A percentile compares a stretch with the other conserved stretches of the same genome.
These are phyloP conservation scores for Clavispora asparagi DNA, from an alignment of 805 yeast genomes.

Conservation along the genomic window DNA sequence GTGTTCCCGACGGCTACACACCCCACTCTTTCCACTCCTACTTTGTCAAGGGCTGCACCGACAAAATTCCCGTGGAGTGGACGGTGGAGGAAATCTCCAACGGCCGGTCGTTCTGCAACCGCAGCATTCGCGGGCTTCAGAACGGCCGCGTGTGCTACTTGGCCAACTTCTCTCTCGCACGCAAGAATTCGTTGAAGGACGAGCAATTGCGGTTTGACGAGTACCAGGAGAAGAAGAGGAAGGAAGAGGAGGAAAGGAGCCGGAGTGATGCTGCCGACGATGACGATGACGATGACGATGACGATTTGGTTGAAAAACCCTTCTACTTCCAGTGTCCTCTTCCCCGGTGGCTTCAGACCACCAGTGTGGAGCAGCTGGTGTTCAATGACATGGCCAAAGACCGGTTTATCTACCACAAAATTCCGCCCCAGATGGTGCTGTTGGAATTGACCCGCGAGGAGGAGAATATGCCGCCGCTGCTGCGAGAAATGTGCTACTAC, in stretches of 20 bases:
- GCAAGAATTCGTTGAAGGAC: conserved; percentile 21
- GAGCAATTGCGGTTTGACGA: conserved; percentile 19
- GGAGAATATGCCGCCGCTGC: conserved; percentile 18
- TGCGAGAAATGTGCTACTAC: conserved; percentile 23
- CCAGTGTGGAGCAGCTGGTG: neutral
- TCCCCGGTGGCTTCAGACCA: conserved; percentile 25
- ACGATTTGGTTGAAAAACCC: conserved; percentile 21
- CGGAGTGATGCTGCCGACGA: conserved; percentile 18
- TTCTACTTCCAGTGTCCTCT: conserved; percentile 30
- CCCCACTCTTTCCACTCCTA: conserved; percentile 40
- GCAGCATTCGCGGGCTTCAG: conserved; percentile 28
- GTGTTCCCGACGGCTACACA: conserved; percentile 27
- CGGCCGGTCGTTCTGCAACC: conserved; percentile 32
- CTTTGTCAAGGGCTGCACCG: conserved; percentile 36
- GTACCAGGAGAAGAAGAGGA: conserved; percentile 8
- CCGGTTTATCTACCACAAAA: conserved; percentile 18
- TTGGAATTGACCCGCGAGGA: conserved; percentile 22
- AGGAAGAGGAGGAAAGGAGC: conserved; percentile 2
- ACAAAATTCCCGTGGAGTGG: conserved; percentile 22
- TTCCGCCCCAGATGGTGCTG: conserved; percentile 31
- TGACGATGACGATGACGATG: conserved; percentile 23
- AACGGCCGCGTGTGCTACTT: conserved; percentile 25
- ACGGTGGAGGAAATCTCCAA: conserved; percentile 30
- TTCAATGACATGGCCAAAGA: conserved; percentile 5
- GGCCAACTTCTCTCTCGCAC: conserved; percentile 32